Base-by-base conservation (phyloP, 257 asterid species). In the Phtheirospermum japonicum region DNA sequence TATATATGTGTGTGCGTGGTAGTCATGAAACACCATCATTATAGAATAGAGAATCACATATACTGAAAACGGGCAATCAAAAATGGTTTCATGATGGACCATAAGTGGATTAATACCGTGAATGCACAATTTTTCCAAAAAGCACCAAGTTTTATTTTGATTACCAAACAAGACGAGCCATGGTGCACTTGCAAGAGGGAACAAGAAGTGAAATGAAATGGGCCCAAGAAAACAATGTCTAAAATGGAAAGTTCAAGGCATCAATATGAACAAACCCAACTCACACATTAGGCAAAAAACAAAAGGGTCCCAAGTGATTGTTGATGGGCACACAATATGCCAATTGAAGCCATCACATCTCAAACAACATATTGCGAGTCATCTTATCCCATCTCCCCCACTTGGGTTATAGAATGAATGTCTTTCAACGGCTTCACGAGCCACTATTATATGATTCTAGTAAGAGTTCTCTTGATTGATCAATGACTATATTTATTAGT, bases 221-320 rank as follows among this genome's bases (percentile, higher is more conserved):
- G 72, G 69, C 30, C 75, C 69, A 6, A 13, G 6, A 54, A n/a
- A 59, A 64, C 65, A 28, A 64, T 50, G 72, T 59, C 58, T 52
- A 43, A 64, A 42, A 49, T 52, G 75, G 75, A 68, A 74, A 61
- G 71, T 61, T 66, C 61, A 61, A 58, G 40, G 71, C 57, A 64
- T 59, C 71, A 10, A 45, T 42, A 8, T 63, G 49, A 63, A 33
- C 31, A 42, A 48, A 33, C 36, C 57, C 30, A 42, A 26, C 14
- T 45, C 59, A 59, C 30, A 37, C 7, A 62, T n/a, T 30, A 46
- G 65, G 54, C 17, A 14, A 40, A 40, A 9, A 40, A 48, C 26
- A 65, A 23, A 49, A 63, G 61, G 67, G 65, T 43, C 48, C 61
- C 61, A 56, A 20, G 67, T 32, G 50, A 57, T 19, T 13, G 17